Evolutionary conservation across 1,139 yeast species (phyloP), one percentile per base, ranked within the genome.

Genomic region (Sugiyamaella pinicola): DNA sequence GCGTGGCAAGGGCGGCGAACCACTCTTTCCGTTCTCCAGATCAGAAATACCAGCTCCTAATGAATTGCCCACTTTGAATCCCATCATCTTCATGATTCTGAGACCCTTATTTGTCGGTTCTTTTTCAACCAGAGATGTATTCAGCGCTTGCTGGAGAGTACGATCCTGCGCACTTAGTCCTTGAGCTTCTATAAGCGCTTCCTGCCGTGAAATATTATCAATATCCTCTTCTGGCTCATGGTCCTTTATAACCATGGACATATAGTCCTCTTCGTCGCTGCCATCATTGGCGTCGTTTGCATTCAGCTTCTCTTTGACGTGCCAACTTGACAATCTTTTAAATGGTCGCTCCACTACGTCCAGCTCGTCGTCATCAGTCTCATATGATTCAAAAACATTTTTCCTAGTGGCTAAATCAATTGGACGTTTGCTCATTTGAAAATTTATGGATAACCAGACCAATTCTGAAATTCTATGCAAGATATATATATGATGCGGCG

Each of bases 31-130:
- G 5, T 17, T 10, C 12, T 18, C 35, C 15, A 3, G 57, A 42
- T 55, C 61, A 3, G 29, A 13, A 19, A n/a, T 19, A 4, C 55
- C 53, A 4, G 55, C 34, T 0, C 84, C 84, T 15, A 80, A 64
- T 0, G 75, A 58, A 10, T 72, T 69, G 9, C 82, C 84, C 1
- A 72, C 63, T 55, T 70, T 72, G 61, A 74, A 81, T 2, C 85
- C 85, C 85, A 81, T 81, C 60, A 72, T 75, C 57, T 73, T 69
- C 85, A 81, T 80, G 55, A 81, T 80, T 6, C 71, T 59, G 24
- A 79, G 68, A 0, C 83, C 85, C 45, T 75, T 72, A 35, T 49
- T 59, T 10, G 46, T 52, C 3, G 53, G 49, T 15, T 41, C 52
- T 28, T 41, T 28, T 22, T 46, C 48, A 12, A 58, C 35, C 17